phyloP scores from a whole-genome alignment of 306 rosid genomes.

The Prunus mongolica region DNA sequence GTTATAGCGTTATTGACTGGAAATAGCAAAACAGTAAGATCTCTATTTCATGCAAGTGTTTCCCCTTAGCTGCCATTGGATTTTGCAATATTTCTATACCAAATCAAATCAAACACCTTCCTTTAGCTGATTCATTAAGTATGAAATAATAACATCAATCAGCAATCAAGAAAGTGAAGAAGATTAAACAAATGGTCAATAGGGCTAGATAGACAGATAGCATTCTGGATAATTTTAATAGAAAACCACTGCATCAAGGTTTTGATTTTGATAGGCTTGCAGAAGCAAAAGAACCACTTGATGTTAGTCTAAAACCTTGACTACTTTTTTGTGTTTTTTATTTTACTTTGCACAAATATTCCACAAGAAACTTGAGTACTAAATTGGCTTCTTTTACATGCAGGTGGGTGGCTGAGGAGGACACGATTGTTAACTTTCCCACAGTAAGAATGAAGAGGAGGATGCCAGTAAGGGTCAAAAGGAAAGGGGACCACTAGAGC shows the following conservation, averaged over 20 bases:
- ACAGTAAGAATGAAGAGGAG: constrained; percentile 46
- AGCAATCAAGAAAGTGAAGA: background rate
- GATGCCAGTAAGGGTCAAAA: constrained; percentile 42
- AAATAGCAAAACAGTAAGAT: too few species aligned
- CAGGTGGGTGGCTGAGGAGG: constrained; percentile 45
- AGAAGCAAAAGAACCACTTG: background rate
- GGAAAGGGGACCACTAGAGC: constrained; percentile 9
- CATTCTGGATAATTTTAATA: background rate
- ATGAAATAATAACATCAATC: background rate
- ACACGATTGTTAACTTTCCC: constrained; percentile 40
- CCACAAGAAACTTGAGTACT: background rate
- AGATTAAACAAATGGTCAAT: background rate
- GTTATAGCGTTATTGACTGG: too few species aligned
- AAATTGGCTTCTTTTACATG: background rate
- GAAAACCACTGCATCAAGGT: background rate
- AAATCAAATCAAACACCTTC: too few species aligned
- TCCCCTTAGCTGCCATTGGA: background rate
- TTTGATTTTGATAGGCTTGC: background rate
- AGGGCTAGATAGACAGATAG: background rate
- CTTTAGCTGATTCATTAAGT: too few species aligned
- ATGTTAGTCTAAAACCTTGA: background rate
- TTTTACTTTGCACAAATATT: background rate
- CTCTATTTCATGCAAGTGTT: too few species aligned
- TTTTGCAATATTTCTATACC: too few species aligned
- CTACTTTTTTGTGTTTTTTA: background rate